phyloP scores from a whole-genome alignment of 768 basidiomycete genomes.

The Boletus reticulatus region DNA sequence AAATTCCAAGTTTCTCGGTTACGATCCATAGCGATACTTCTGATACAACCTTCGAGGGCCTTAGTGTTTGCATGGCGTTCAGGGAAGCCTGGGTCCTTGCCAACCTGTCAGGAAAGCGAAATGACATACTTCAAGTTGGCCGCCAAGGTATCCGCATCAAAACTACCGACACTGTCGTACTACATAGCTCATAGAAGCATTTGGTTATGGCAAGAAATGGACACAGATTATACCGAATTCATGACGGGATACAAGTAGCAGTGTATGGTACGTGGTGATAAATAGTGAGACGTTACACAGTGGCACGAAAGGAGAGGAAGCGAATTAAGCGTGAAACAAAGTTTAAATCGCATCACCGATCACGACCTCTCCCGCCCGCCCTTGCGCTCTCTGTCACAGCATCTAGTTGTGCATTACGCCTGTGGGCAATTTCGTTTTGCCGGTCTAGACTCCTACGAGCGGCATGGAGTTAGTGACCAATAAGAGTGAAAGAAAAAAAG shows the following conservation, averaged over 20 bases:
- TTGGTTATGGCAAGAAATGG: not conserved
- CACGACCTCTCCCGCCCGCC: constrained; percentile 16
- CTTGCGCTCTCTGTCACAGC: constrained; percentile 31
- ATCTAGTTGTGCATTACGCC: constrained; percentile 48
- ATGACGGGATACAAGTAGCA: constrained; percentile 2
- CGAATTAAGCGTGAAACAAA: not conserved
- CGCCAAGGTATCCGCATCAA: too few relatives aligned
- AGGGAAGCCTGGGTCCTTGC: too few relatives aligned
- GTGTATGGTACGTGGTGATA: constrained; percentile 18
- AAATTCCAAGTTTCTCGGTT: too few relatives aligned
- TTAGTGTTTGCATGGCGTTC: too few relatives aligned
- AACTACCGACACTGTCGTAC: too few relatives aligned
- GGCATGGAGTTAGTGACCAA: not conserved
- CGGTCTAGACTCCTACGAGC: constrained; percentile 62
- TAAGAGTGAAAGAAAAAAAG: not conserved
- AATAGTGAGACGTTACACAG: constrained; percentile 5
- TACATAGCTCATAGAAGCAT: too few relatives aligned
- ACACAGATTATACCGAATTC: not conserved
- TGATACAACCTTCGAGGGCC: too few relatives aligned
- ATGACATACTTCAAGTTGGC: too few relatives aligned
- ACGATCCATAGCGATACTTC: too few relatives aligned
- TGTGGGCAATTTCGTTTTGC: constrained; percentile 77
- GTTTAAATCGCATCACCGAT: constrained; percentile 13
- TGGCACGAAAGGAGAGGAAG: not conserved
- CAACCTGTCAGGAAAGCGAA: too few relatives aligned